These are phyloP conservation scores for Ganoderma resinaceum DNA, from an alignment of 1,284 basidiomycete species.

Conservation along the genomic window DNA sequence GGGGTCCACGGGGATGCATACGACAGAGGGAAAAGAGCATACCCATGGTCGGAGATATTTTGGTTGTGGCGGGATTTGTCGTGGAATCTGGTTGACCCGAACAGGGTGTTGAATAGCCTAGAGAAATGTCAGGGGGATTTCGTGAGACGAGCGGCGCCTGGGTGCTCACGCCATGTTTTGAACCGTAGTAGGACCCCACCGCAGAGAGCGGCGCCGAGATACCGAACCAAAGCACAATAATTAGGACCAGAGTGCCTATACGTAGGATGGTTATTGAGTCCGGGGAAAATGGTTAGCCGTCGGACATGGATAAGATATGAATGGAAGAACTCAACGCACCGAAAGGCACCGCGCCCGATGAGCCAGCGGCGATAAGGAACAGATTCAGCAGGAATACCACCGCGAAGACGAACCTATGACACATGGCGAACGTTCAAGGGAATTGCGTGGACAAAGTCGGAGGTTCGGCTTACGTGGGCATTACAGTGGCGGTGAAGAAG, in stretches of 20 bases:
- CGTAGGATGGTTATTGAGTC: slow-evolving; percentile 4
- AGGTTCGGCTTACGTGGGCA: slow-evolving; percentile 77
- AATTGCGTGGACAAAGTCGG: slow-evolving; percentile 6
- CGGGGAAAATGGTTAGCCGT: background rate
- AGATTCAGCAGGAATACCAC: slow-evolving; percentile 88
- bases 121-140: background rate
- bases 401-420: slow-evolving; percentile 74
- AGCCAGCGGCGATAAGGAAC: slow-evolving; percentile 85
- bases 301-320: slow-evolving; percentile 5
- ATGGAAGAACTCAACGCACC: slow-evolving; percentile 51
- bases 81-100: slow-evolving; percentile 91
- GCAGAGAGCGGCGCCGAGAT: slow-evolving; percentile 89
- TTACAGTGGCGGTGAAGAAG: slow-evolving; percentile 86
- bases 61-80: slow-evolving; percentile 88
- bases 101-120: slow-evolving; percentile 83
- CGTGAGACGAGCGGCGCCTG: background rate
- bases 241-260: slow-evolving; percentile 85
- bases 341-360: slow-evolving; percentile 96
- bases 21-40: slow-evolving; percentile 31
- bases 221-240: slow-evolving; percentile 94
- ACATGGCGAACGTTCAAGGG: slow-evolving; percentile 11
- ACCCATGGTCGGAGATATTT: slow-evolving; percentile 86
- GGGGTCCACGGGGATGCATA: background rate
- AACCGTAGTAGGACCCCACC: slow-evolving; percentile 80
- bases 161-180: slow-evolving; percentile 82